Conservation (phyloP, 306 rosid species). For the Trifolium dubium region DNA sequence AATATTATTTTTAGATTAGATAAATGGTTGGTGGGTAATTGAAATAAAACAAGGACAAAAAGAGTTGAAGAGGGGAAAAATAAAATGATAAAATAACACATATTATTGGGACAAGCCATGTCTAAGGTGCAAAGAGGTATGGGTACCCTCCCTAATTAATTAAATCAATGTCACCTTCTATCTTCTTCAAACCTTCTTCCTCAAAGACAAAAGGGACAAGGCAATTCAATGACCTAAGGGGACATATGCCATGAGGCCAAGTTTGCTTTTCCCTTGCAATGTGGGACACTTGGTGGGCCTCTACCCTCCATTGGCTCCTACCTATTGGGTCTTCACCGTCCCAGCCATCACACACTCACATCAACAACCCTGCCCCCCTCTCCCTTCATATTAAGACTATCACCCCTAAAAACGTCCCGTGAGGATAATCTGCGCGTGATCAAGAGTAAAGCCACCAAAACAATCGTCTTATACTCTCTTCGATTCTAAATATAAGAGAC, state of each 20-base stretch:
- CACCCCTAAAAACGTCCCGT: conserved; percentile 21
- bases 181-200: conserved; percentile 35
- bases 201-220: conserved; percentile 34
- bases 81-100: conserved; percentile 1
- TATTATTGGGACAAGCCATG: conserved; percentile 54
- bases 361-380: conserved; percentile 37
- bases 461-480: too few relatives aligned
- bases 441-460: too few relatives aligned
- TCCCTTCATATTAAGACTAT: conserved; percentile 37
- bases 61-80: not conserved
- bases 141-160: conserved; percentile 37
- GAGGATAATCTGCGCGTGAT: not conserved
- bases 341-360: conserved; percentile 22
- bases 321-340: conserved; percentile 43
- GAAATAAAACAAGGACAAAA: conserved; percentile 18
- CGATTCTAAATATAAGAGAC: too few relatives aligned
- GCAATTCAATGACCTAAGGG: conserved; percentile 39
- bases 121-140: conserved; percentile 51
- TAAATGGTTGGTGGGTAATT: conserved; percentile 1
- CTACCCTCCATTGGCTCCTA: not conserved
- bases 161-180: conserved; percentile 49
- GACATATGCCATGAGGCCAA: conserved; percentile 50
- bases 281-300: conserved; percentile 43
- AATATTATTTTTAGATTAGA: not conserved
- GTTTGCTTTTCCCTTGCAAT: conserved; percentile 40